Evolutionary conservation across 2,329 filamentous ascomycete genomes (phyloP).

Genomic region (Colletotrichum sp.): DNA sequence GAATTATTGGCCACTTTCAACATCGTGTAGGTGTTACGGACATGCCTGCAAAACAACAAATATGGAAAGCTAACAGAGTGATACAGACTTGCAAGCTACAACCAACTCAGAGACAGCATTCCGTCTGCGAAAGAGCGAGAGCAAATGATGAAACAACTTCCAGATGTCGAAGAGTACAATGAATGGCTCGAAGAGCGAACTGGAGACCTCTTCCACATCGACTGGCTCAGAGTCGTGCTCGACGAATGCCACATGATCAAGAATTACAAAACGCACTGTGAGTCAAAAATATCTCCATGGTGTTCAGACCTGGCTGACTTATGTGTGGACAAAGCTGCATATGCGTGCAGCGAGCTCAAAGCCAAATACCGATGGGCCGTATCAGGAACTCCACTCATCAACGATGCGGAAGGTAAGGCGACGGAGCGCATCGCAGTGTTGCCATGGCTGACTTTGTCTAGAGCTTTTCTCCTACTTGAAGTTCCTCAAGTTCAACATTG

Average conservation of each 20-base stretch:
- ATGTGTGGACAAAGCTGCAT: too few relatives aligned
- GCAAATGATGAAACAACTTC: too few relatives aligned
- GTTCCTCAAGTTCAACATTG: slow-evolving; percentile 29
- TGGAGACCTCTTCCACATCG: slow-evolving; percentile 35
- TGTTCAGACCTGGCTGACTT: too few relatives aligned
- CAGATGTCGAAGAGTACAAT: background rate
- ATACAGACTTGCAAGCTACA: too few relatives aligned
- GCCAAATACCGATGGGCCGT: slow-evolving; percentile 39
- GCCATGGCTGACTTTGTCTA: slow-evolving; percentile 6
- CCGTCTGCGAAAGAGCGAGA: too few relatives aligned
- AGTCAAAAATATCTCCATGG: background rate
- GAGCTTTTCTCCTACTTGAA: slow-evolving; percentile 41
- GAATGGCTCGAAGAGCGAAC: background rate
- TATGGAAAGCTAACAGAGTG: too few relatives aligned
- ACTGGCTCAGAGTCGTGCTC: slow-evolving; percentile 57
- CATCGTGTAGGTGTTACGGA: background rate
- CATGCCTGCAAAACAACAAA: too few relatives aligned
- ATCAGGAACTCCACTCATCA: slow-evolving; percentile 40
- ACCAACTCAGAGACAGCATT: too few relatives aligned
- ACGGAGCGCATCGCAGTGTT: too few relatives aligned
- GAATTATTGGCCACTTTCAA: background rate
- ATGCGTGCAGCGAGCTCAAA: slow-evolving; percentile 20
- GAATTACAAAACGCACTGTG: slow-evolving; percentile 41
- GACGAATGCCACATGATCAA: slow-evolving; percentile 64
- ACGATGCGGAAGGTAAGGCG: slow-evolving; percentile 12